Evolutionary conservation across 192 early-diverging fungal species (phyloP).

Genomic region (Coemansia sp.): DNA sequence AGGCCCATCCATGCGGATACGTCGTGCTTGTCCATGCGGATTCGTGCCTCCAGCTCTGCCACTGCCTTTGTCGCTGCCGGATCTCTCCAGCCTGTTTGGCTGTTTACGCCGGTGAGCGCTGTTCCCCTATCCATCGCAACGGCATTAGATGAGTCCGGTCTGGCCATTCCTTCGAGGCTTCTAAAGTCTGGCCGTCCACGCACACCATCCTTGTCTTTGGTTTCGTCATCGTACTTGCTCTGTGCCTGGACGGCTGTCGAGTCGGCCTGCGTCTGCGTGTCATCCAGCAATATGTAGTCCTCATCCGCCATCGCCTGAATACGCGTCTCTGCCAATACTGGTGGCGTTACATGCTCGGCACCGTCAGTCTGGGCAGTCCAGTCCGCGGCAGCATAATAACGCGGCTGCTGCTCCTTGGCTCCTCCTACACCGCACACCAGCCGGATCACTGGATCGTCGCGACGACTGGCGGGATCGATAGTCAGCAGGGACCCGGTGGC

Average conservation of each 20-base stretch:
- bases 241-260: neutral
- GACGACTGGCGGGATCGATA: neutral
- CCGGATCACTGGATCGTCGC: conserved; percentile 10
- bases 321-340: neutral
- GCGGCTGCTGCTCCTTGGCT: neutral
- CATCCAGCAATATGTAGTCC: conserved; percentile 17
- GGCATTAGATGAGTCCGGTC: neutral
- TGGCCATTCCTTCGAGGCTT: conserved; percentile 32
- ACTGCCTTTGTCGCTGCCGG: neutral
- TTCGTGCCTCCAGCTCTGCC: conserved; percentile 9
- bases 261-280: no score
- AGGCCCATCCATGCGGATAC: conserved; percentile 28
- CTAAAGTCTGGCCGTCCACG: conserved; percentile 13
- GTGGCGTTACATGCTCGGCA: conserved; percentile 8
- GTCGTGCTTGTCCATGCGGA: conserved; percentile 19
- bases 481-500: conserved; percentile 1
- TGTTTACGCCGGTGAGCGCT: neutral
- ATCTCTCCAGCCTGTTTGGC: neutral
- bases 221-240: conserved; percentile 28
- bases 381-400: conserved; percentile 22
- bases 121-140: neutral
- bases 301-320: neutral
- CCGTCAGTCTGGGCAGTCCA: conserved; percentile 9
- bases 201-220: no score
- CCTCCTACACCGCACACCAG: conserved; percentile 20